A percentile compares a stretch with the other conserved stretches of the same genome.
Conservation (phyloP, 495 filamentous ascomycete species). For the Evernia prunastri region DNA sequence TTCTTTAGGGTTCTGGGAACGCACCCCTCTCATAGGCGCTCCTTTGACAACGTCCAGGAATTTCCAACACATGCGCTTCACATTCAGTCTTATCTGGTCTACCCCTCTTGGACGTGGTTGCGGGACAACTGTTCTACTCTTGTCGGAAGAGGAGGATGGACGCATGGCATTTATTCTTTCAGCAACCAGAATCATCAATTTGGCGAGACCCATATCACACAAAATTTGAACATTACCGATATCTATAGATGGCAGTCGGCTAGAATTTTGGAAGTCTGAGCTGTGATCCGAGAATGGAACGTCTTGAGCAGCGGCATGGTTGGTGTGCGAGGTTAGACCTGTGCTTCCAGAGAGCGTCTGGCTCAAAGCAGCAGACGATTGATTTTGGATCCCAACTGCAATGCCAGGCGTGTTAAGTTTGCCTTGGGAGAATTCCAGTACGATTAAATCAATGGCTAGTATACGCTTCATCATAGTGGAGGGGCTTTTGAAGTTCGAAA, state of each 20-base stretch:
- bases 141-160: background rate
- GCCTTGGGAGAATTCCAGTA: conserved; percentile 5
- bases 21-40: conserved; percentile 5
- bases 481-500: conserved; percentile 14
- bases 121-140: background rate
- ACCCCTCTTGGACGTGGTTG: conserved; percentile 3
- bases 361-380: background rate
- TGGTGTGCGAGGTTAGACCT: background rate
- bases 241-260: conserved; percentile 5
- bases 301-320: background rate
- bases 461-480: conserved; percentile 13
- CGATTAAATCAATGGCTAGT: conserved; percentile 10
- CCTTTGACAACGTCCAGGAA: conserved; percentile 60
- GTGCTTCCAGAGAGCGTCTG: background rate
- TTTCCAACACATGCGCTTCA: conserved; percentile 51
- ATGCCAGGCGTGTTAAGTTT: background rate
- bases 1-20: background rate
- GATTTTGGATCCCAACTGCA: background rate
- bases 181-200: conserved; percentile 15
- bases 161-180: conserved; percentile 12
- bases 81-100: conserved; percentile 29
- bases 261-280: background rate
- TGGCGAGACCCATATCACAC: conserved; percentile 25
- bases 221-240: conserved; percentile 17
- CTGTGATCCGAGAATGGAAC: background rate